Evolutionary conservation across 306 rosid genomes (phyloP).

Genomic region (Rubus parviflorus): DNA sequence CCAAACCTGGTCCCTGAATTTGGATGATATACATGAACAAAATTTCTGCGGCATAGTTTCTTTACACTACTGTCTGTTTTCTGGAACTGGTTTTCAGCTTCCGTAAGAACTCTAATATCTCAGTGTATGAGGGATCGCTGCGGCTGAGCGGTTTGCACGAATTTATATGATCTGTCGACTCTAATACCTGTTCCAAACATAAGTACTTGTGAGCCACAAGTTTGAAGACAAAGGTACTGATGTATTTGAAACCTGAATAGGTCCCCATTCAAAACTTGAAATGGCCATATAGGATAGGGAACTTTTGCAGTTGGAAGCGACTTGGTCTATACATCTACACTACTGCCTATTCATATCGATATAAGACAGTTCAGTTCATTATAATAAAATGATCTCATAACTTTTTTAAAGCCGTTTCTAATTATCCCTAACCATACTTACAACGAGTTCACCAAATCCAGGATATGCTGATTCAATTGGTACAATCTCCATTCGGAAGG

Average conservation of each 20-base stretch:
- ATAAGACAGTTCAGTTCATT: background rate
- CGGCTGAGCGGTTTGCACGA: slow-evolving; percentile 90
- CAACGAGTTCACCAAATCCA: slow-evolving; percentile 95
- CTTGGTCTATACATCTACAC: background rate
- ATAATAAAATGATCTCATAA: too few species aligned
- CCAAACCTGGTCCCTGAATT: background rate
- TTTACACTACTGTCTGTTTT: slow-evolving; percentile 19
- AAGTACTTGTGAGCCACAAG: background rate
- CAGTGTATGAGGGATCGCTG: slow-evolving; percentile 76
- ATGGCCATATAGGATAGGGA: background rate
- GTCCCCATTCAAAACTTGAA: background rate
- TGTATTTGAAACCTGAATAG: background rate
- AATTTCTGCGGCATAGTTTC: background rate
- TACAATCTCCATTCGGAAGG: slow-evolving; percentile 89
- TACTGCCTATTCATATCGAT: background rate
- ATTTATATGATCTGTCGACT: slow-evolving; percentile 91
- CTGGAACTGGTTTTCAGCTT: slow-evolving; percentile 52
- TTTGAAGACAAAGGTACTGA: background rate
- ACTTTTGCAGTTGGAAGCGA: background rate
- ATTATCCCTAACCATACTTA: slow-evolving; percentile 49
- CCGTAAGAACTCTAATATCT: slow-evolving; percentile 69
- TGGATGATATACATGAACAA: background rate
- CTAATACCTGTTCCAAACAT: slow-evolving; percentile 71
- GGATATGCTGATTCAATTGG: slow-evolving; percentile 98
- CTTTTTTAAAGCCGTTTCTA: background rate